Percentiles rank a stretch among this genome's conserved stretches.
Evolutionary conservation across 2,329 filamentous ascomycete genomes (phyloP).

Genomic region (Orbilia brochopaga): DNA sequence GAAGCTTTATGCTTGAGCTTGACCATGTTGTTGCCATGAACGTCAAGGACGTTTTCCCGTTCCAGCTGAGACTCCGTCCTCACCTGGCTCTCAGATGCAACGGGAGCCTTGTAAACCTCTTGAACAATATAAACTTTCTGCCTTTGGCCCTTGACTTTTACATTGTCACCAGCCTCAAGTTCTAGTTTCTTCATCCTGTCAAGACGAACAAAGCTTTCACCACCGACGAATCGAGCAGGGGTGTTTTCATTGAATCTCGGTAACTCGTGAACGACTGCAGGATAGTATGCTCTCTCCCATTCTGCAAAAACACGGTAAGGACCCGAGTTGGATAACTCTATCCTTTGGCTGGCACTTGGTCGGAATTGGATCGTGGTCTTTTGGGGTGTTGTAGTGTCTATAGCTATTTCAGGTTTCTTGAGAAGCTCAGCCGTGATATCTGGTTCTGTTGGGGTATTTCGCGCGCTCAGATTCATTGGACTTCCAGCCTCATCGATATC

Average conservation of each 20-base stretch:
- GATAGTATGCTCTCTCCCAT: constrained; percentile 15
- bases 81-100: neutral
- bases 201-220: constrained; percentile 12
- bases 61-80: constrained; percentile 26
- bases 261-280: constrained; percentile 16
- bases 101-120: constrained; percentile 11
- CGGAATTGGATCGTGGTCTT: constrained; percentile 19
- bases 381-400: constrained; percentile 12
- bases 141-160: constrained; percentile 7
- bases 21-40: constrained; percentile 31
- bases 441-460: neutral
- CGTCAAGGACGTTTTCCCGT: constrained; percentile 19
- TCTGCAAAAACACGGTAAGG: constrained; percentile 18
- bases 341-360: constrained; percentile 14
- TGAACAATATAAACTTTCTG: constrained; percentile 34
- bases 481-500: constrained; percentile 2
- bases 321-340: neutral
- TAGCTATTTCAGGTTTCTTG: neutral
- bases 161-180: constrained; percentile 11
- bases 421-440: neutral
- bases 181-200: constrained; percentile 33
- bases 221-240: constrained; percentile 14
- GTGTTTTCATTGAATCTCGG: constrained; percentile 20
- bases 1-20: constrained; percentile 30
- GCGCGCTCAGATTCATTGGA: constrained; percentile 15